These are phyloP conservation scores for Nakataea oryzae DNA, from an alignment of 2,329 filamentous ascomycete species.

Conservation along the genomic window DNA sequence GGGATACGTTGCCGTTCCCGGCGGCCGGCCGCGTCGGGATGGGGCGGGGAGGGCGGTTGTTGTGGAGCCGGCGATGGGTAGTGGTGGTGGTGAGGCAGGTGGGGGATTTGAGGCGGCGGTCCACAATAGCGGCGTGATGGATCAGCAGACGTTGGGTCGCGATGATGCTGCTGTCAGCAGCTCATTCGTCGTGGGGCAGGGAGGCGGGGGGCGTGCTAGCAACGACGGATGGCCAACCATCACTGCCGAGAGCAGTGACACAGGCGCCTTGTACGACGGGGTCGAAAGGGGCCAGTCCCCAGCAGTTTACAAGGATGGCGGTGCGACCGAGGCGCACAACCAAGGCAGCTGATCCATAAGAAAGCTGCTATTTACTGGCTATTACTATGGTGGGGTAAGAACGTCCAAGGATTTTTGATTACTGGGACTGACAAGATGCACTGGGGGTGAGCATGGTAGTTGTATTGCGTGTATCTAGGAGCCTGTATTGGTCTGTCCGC, in stretches of 20 bases:
- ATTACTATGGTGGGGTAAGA: too few species aligned
- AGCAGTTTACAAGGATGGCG: neutral
- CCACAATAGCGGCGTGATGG: neutral
- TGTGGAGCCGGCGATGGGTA: conserved; percentile 1
- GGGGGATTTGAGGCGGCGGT: neutral
- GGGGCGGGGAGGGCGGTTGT: neutral
- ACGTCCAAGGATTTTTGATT: too few species aligned
- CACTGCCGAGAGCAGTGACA: conserved; percentile 3
- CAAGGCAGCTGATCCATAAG: neutral
- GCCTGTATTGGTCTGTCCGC: neutral
- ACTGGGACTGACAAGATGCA: too few species aligned
- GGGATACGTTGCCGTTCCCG: conserved; percentile 21
- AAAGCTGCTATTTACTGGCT: too few species aligned
- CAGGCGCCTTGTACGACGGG: conserved; percentile 9
- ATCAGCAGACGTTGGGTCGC: too few species aligned
- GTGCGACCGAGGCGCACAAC: neutral
- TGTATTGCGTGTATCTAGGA: neutral
- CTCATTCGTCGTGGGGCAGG: too few species aligned
- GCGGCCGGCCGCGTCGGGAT: conserved; percentile 9
- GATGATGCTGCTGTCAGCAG: too few species aligned
- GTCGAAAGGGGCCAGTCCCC: conserved; percentile 12
- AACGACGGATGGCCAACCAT: conserved; percentile 6
- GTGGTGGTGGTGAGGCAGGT: neutral
- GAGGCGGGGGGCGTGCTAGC: too few species aligned
- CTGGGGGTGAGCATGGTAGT: neutral